Percentiles rank a stretch among this genome's conserved stretches.
Evolutionary conservation across 495 filamentous ascomycete species (phyloP).

Genomic region (Letharia lupina): DNA sequence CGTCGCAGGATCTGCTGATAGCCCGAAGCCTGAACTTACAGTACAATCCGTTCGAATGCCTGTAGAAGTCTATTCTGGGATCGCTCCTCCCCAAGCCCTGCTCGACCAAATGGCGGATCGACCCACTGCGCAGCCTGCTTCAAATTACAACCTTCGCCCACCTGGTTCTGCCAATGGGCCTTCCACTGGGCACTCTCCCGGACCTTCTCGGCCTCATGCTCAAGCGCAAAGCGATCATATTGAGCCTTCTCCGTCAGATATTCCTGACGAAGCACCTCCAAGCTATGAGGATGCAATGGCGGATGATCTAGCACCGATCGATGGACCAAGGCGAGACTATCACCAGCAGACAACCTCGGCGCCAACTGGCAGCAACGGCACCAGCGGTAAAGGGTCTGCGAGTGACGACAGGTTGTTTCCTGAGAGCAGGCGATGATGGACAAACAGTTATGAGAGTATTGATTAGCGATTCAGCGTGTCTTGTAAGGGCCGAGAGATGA

Average conservation of each 20-base stretch:
- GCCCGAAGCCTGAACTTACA: slow-evolving; percentile 52
- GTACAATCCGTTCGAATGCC: slow-evolving; percentile 70
- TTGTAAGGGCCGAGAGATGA: neutral
- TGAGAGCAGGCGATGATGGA: slow-evolving; percentile 20
- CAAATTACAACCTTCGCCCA: slow-evolving; percentile 21
- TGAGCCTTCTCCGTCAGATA: slow-evolving; percentile 29
- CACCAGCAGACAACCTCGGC: slow-evolving; percentile 33
- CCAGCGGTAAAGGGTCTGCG: slow-evolving; percentile 28
- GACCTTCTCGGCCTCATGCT: slow-evolving; percentile 27
- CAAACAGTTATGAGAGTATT: neutral
- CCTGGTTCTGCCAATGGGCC: slow-evolving; percentile 17
- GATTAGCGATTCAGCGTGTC: slow-evolving; percentile 10
- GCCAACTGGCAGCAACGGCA: slow-evolving; percentile 17
- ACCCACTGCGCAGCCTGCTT: slow-evolving; percentile 25
- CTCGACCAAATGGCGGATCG: slow-evolving; percentile 54
- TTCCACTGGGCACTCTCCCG: slow-evolving; percentile 17
- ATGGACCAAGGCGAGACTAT: slow-evolving; percentile 57
- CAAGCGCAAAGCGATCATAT: slow-evolving; percentile 16
- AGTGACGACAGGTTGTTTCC: slow-evolving; percentile 14
- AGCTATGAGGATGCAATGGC: slow-evolving; percentile 91
- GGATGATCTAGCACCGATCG: slow-evolving; percentile 57
- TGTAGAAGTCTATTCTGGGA: slow-evolving; percentile 81
- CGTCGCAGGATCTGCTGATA: slow-evolving; percentile 2
- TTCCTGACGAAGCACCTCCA: slow-evolving; percentile 57
- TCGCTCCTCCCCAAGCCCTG: slow-evolving; percentile 69